Base-by-base conservation (phyloP, 2,329 filamentous ascomycete species). In the Venturia aucupariae region DNA sequence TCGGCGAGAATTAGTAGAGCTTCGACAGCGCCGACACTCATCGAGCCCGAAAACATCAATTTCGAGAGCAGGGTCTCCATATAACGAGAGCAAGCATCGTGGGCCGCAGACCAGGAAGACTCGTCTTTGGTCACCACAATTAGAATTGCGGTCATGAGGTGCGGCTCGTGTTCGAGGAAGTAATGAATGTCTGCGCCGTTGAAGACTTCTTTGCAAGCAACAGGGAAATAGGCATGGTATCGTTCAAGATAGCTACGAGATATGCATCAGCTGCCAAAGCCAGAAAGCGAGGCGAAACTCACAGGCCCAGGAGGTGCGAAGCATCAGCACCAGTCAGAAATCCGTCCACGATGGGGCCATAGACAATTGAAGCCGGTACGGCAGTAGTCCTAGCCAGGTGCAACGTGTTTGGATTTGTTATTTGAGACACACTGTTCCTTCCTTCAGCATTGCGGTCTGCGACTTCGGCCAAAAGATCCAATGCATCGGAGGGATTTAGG, bases 41-140 rank as follows among this genome's bases (percentile, higher is more conserved):
- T 85, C 61, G 87, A 84, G 4, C 84, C 83, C 3, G 86, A 86
- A 60, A 86, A 86, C 24, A 87, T 82, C 22, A 90, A 81, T 41
- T 82, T 81, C 0, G 86, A 87, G 8, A 90, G 84, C 19, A 90
- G 77, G 38, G 81, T 81, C 68, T 89, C 86, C 86, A 90, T 90
- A 68, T 90, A 83, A 64, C 84, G 82, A 24, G 86, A 85, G 70
- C 87, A 89, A 48, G 84, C 81, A 67, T 85, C 83, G 68, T 89
- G 87, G 0, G 87, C 81, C 57, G 83, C 78, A 2, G 84, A 82
- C 69, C 87, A 83, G 6, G 86, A 81, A 1, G 82, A 80, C n/a
- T 89, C 76, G 69, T 90, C 87, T 72, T 89, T 88, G 8, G 87
- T 88, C 4, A 86, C 84, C 60, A 90, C 86, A 1, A 87, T 86